Evolutionary conservation across 2,329 filamentous ascomycete species (phyloP).

Genomic region (Sporothrix pallida): DNA sequence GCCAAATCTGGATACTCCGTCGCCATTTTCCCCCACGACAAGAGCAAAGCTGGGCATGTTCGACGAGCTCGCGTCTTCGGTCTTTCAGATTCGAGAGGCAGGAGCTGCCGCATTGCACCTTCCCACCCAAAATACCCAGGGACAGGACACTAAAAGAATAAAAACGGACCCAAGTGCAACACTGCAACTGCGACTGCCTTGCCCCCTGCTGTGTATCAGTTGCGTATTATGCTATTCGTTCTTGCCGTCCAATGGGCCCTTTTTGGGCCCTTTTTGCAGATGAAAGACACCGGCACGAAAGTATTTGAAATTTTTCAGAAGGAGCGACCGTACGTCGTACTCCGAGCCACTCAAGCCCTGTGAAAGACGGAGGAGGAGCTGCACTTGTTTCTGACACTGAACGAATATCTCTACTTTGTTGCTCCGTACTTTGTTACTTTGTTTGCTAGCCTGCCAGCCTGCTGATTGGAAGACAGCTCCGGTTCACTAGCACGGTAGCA

Average conservation of each 20-base stretch:
- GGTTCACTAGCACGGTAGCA: background rate
- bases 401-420: too few relatives aligned
- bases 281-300: too few relatives aligned
- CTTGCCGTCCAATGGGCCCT: conserved; percentile 1
- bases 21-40: background rate
- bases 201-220: background rate
- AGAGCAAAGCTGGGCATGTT: background rate
- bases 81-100: conserved; percentile 7
- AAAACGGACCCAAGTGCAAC: background rate
- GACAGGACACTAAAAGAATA: background rate
- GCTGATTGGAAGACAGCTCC: conserved; percentile 8
- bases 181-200: too few relatives aligned
- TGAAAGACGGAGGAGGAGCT: background rate
- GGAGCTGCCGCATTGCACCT: background rate
- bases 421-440: too few relatives aligned
- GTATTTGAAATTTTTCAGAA: too few relatives aligned
- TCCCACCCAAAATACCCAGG: background rate
- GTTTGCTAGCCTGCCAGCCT: background rate
- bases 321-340: background rate
- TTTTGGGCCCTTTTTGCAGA: background rate
- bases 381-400: too few relatives aligned
- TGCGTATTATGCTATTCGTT: conserved; percentile 16
- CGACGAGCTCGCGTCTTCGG: conserved; percentile 24
- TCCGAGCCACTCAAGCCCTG: background rate
- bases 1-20: conserved; percentile 25